These are phyloP conservation scores for Dichomitus squalens DNA, from an alignment of 1,284 basidiomycete species.

Conservation along the genomic window DNA sequence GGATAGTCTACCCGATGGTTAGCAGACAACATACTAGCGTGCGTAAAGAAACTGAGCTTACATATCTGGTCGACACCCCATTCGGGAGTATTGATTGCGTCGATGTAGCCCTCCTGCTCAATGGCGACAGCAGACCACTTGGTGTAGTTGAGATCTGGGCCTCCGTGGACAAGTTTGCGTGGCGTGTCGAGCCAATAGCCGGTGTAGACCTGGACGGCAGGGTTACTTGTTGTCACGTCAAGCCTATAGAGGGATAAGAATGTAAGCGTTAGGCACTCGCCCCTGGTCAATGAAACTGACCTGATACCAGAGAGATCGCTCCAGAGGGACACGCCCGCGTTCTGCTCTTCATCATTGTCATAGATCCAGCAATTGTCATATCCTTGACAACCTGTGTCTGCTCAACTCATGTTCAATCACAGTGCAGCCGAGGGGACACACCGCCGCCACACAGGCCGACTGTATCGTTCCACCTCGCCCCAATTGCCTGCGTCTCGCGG, in stretches of 20 bases:
- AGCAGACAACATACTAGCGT: neutral
- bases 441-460: slow-evolving; percentile 42
- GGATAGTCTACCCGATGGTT: slow-evolving; percentile 39
- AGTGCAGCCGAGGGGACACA: slow-evolving; percentile 16
- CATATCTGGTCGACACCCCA: slow-evolving; percentile 57
- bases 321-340: slow-evolving; percentile 36
- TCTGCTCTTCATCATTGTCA: slow-evolving; percentile 33
- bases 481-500: slow-evolving; percentile 41
- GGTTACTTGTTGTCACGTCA: slow-evolving; percentile 53
- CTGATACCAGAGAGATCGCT: slow-evolving; percentile 52
- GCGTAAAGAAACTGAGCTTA: slow-evolving; percentile 33
- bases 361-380: slow-evolving; percentile 44
- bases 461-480: slow-evolving; percentile 45
- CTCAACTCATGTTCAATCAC: neutral
- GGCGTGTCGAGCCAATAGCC: slow-evolving; percentile 46
- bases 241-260: slow-evolving; percentile 35
- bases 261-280: neutral
- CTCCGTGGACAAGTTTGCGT: slow-evolving; percentile 54
- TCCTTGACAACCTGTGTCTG: slow-evolving; percentile 23
- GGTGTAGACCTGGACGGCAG: slow-evolving; percentile 52
- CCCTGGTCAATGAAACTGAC: slow-evolving; percentile 28
- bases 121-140: slow-evolving; percentile 53
- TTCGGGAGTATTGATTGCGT: slow-evolving; percentile 56
- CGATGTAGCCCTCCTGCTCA: slow-evolving; percentile 58
- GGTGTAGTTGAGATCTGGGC: slow-evolving; percentile 45